A percentile compares a stretch with the other conserved stretches of the same genome.
Conservation (phyloP, 106 monocot genomes). For the Ottelia alismoides region DNA sequence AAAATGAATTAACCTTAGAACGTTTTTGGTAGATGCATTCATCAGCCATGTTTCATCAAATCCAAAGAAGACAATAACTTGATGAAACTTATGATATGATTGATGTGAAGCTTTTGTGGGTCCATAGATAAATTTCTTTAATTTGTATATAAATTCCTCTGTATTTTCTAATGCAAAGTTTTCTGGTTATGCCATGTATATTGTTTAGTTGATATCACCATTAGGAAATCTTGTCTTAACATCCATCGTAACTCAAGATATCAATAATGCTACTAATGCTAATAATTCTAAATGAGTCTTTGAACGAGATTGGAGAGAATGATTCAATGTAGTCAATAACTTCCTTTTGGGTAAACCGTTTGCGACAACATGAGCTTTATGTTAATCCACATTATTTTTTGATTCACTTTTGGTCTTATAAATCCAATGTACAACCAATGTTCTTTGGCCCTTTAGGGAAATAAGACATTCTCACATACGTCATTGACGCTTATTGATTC, state of each 20-base stretch:
- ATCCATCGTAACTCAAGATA: slow-evolving; percentile 4
- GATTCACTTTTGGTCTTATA: slow-evolving; percentile 5
- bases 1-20: background rate
- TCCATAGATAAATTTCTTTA: slow-evolving; percentile 3
- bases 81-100: slow-evolving; percentile 6
- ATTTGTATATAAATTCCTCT: slow-evolving; percentile 6
- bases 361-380: slow-evolving; percentile 9
- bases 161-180: slow-evolving; percentile 2
- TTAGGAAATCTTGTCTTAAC: slow-evolving; percentile 7
- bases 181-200: slow-evolving; percentile 12
- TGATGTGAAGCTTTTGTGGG: too few species aligned
- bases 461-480: background rate
- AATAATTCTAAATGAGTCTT: slow-evolving; percentile 7
- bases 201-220: slow-evolving; percentile 6
- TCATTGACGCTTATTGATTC: background rate
- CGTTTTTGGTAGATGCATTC: slow-evolving; percentile 8
- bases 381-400: background rate
- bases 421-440: slow-evolving; percentile 9
- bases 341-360: slow-evolving; percentile 4
- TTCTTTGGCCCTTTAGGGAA: background rate
- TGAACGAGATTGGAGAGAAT: slow-evolving; percentile 1
- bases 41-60: slow-evolving; percentile 5
- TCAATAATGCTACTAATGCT: background rate
- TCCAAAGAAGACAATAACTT: slow-evolving; percentile 1
- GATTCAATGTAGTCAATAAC: slow-evolving; percentile 9